Evolutionary conservation across 805 yeast species (phyloP), one percentile per base, ranked within the genome.

Genomic region (Wickerhamiella kurtzmanii): DNA sequence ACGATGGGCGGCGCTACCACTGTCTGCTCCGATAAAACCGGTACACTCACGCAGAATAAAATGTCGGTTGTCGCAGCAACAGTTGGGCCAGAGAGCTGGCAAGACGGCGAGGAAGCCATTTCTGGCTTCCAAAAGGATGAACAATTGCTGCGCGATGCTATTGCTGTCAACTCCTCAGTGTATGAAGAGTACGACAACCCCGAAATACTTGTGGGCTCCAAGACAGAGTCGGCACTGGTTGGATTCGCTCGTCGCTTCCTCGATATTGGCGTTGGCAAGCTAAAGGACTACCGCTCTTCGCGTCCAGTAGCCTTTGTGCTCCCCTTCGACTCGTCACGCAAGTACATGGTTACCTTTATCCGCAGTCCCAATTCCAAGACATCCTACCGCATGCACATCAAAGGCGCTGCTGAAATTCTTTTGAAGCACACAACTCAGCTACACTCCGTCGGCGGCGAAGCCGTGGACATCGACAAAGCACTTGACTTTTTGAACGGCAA

Each of bases 1-100:
- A 92, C 96, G 16, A 89, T 92, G 97, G 98, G 99, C 39, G 86
- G 95, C 42, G 98, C 96, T 1, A 92, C 97, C 13, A 92, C 96
- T 3, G 73, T 92, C 44, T 92, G 98, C 64, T 87, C 96, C 0
- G 98, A 92, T 67, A 89, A 92, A 64, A 92, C 98, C 0, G 98
- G 98, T 50, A 92, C 99, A 11, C 72, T 92, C 48, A 92, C 99
- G 1, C 95, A 87, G 62, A 92, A 92, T 63, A 73, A 72, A 58
- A 92, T 92, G 99, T 76, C 86, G 36, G 87, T 92, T 4, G 95
- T 87, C 9, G 75, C 73, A 47, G 95, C 92, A 2, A 66, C 75
- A 21, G 59, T 87, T 28, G 94, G 92, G 8, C 22, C 41, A 1
- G 63, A 64, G 38, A 69, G 68, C 41, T 44, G 57, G 58, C 35